These are phyloP conservation scores for Brassica napus DNA, from an alignment of 345 rosid species.

Conservation along the genomic window Da-Ae NC_063441.1:17840501-17841000, in stretches of 20 bases:
- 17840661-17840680: not conserved
- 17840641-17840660: too few species aligned
- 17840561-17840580: not conserved
- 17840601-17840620: not conserved
- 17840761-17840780: not conserved
- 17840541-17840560: not conserved
- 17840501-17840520: not conserved
- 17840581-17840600: not conserved
- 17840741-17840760: conserved; percentile 1
- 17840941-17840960: conserved; percentile 1
- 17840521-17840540: conserved; percentile 21
- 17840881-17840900: conserved; percentile 26
- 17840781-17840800: not conserved
- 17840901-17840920: conserved; percentile 28
- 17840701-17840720: not conserved
- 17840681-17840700: not conserved
- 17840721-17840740: not conserved
- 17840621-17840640: not conserved
- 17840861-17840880: conserved; percentile 19
- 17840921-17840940: not conserved
- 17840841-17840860: conserved; percentile 17
- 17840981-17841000: not conserved
- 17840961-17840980: conserved; percentile 10
- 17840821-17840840: conserved; percentile 29
- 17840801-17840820: conserved; percentile 36